Conservation (phyloP, 192 early-diverging fungal species). For the Entomortierella lignicola region DNA sequence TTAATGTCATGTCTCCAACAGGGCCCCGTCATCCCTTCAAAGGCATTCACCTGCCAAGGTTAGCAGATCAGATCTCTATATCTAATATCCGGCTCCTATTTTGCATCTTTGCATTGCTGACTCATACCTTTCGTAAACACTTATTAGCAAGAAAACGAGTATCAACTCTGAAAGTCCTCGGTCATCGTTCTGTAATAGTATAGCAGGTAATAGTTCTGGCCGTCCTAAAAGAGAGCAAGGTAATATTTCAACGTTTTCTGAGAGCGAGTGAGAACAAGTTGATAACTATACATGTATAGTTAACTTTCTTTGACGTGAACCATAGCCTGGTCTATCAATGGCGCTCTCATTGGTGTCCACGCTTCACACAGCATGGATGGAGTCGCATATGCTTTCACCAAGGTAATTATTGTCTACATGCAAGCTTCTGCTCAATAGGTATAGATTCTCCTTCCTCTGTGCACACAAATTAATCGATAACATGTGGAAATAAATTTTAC, state of each 20-base stretch:
- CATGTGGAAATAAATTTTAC: too few relatives aligned
- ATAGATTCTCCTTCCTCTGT: too few relatives aligned
- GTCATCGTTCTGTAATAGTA: background rate
- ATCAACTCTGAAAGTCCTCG: slow-evolving; percentile 13
- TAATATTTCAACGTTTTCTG: too few relatives aligned
- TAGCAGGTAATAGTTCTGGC: slow-evolving; percentile 6
- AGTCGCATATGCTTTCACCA: slow-evolving; percentile 29
- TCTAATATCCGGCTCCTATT: too few relatives aligned
- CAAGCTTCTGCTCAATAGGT: too few relatives aligned
- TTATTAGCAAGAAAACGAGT: background rate
- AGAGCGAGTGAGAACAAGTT: too few relatives aligned
- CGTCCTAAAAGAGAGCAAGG: background rate
- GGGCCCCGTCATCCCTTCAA: slow-evolving; percentile 35
- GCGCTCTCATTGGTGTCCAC: background rate
- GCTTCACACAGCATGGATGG: slow-evolving; percentile 12
- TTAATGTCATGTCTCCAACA: slow-evolving; percentile 44
- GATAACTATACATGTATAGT: too few relatives aligned
- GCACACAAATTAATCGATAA: background rate
- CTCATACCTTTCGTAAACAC: background rate
- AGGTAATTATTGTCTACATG: slow-evolving; percentile 12
- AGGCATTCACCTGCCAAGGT: slow-evolving; percentile 10
- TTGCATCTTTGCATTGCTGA: too few relatives aligned
- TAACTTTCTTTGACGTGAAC: background rate
- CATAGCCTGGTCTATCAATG: slow-evolving; percentile 4
- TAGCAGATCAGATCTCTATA: too few relatives aligned